Percentiles rank a stretch among this genome's conserved stretches.
phyloP scores from a whole-genome alignment of 1,139 yeast species.

The Schwanniomyces etchellsii region DNA sequence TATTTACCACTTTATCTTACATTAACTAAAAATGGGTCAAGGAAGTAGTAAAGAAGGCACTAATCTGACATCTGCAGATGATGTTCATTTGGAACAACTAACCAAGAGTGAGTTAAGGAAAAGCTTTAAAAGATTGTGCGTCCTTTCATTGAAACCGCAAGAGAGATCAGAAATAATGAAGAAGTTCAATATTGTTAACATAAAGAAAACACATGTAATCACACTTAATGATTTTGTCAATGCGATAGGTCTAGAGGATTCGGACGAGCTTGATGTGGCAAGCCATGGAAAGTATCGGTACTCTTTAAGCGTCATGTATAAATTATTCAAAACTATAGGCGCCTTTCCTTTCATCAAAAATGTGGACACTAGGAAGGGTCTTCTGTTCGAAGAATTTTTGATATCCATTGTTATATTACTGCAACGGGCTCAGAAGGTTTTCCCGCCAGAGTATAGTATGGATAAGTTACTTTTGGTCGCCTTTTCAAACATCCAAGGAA shows the following conservation, averaged over 20 bases:
- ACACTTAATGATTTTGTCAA: conserved; percentile 17
- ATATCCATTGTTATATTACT: not conserved
- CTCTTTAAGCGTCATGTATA: conserved; percentile 9
- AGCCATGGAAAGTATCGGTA: conserved; percentile 4
- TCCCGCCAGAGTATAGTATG: not conserved
- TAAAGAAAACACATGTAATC: conserved; percentile 13
- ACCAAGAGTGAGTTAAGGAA: conserved; percentile 14
- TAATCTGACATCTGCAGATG: too few relatives aligned
- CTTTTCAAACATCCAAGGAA: not conserved
- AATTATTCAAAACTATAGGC: conserved; percentile 23
- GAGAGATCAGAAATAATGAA: conserved; percentile 19
- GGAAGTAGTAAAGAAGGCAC: too few relatives aligned
- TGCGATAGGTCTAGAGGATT: conserved; percentile 14
- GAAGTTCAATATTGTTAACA: conserved; percentile 16
- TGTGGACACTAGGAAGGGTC: too few relatives aligned
- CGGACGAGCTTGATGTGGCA: conserved; percentile 4
- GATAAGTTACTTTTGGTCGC: not conserved
- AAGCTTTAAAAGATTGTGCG: conserved; percentile 16
- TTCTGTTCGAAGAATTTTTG: not conserved
- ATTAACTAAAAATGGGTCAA: too few relatives aligned
- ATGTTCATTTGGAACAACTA: conserved; percentile 13
- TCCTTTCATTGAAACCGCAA: conserved; percentile 16
- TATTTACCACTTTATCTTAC: too few relatives aligned
- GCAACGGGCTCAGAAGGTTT: not conserved
- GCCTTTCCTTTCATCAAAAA: conserved; percentile 24